Conservation (phyloP, 108 stramenopile genomes). For the Stephanodiscus triporus region DNA sequence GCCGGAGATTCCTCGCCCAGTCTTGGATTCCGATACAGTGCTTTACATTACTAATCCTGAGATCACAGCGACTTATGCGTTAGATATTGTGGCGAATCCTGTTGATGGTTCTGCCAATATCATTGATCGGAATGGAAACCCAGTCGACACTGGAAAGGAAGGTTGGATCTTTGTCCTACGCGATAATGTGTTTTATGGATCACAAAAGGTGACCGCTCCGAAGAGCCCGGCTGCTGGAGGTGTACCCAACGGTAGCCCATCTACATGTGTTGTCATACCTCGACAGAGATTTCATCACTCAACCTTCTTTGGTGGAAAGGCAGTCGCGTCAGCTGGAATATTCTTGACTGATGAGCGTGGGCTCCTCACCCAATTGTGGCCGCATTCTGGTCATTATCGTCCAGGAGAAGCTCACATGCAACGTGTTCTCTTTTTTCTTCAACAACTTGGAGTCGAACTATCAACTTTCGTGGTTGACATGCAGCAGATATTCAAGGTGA, state of each 20-base stretch:
- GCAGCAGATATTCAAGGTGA: conserved; percentile 89
- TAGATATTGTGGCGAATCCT: conserved; percentile 59
- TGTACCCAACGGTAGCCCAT: conserved; percentile 4
- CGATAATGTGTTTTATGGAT: conserved; percentile 83
- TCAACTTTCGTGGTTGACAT: conserved; percentile 83
- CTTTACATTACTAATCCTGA: conserved; percentile 74
- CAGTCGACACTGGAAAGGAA: conserved; percentile 76
- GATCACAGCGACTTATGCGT: conserved; percentile 60
- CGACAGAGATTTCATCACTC: conserved; percentile 94
- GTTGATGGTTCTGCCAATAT: conserved; percentile 55
- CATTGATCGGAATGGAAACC: conserved; percentile 56
- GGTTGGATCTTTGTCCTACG: conserved; percentile 94
- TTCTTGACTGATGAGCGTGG: conserved; percentile 85
- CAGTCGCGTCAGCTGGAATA: conserved; percentile 91
- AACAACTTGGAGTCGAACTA: conserved; percentile 76
- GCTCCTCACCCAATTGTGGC: conserved; percentile 78
- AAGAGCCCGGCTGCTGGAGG: conserved; percentile 2
- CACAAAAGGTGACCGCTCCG: conserved; percentile 79
- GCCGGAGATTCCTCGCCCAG: conserved; percentile 70
- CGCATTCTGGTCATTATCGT: conserved; percentile 94
- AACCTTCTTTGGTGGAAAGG: conserved; percentile 91
- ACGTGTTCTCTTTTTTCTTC: conserved; percentile 81
- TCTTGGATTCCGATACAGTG: conserved; percentile 84
- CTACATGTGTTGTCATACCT: conserved; percentile 34
- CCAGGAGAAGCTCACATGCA: conserved; percentile 89